Evolutionary conservation across 2,329 filamentous ascomycete species (phyloP).

Genomic region (Penicillium sp.): DNA sequence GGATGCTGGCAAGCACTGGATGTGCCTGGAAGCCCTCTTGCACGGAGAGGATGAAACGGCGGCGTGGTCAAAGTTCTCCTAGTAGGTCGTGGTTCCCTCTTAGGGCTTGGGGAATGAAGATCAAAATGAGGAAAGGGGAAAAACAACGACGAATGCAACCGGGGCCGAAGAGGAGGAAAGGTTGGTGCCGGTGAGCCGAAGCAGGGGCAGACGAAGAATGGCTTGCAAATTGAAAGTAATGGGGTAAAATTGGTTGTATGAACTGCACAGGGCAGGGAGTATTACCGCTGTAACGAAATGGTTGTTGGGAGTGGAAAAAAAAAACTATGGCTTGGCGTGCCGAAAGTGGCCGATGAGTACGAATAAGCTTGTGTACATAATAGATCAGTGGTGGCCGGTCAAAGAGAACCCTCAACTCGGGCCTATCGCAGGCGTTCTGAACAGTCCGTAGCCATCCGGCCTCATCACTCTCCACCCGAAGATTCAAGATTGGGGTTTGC

Average conservation of each 20-base stretch:
- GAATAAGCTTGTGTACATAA: slow-evolving; percentile 8
- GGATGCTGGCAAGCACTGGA: background rate
- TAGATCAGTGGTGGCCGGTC: background rate
- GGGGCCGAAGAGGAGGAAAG: background rate
- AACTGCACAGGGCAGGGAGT: background rate
- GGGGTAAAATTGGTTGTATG: background rate
- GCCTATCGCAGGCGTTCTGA: background rate
- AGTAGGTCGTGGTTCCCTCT: background rate
- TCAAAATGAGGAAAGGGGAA: background rate
- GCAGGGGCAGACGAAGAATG: background rate
- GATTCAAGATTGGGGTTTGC: background rate
- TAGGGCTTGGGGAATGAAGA: background rate
- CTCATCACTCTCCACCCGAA: background rate
- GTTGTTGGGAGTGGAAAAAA: slow-evolving; percentile 9
- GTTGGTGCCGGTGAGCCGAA: background rate
- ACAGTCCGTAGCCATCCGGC: background rate
- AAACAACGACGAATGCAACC: background rate
- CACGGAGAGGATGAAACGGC: background rate
- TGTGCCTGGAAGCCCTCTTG: background rate
- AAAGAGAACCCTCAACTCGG: background rate
- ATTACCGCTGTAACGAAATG: background rate
- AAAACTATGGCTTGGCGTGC: slow-evolving; percentile 12
- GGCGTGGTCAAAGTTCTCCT: background rate
- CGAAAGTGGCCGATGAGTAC: slow-evolving; percentile 14
- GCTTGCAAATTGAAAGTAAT: background rate